These are phyloP conservation scores for Ormosia semicastrata DNA, from an alignment of 306 rosid genomes.

Conservation along the genomic window DNA sequence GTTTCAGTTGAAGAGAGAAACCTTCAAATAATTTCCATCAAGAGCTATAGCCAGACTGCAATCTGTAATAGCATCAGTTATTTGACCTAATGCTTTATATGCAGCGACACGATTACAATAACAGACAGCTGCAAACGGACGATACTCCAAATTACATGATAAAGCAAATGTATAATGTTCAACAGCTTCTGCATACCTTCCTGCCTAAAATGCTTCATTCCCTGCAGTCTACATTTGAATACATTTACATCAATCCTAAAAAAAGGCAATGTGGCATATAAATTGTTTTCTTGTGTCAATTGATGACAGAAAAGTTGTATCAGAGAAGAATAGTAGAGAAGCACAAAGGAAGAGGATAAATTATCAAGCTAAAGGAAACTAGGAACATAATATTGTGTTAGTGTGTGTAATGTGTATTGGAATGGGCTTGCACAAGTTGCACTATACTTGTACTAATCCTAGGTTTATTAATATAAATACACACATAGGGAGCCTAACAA, in stretches of 20 bases:
- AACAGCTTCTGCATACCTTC: slow-evolving; percentile 80
- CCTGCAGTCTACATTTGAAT: slow-evolving; percentile 72
- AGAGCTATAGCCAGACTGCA: slow-evolving; percentile 96
- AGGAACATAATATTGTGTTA: background rate
- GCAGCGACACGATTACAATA: slow-evolving; percentile 98
- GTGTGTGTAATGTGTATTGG: background rate
- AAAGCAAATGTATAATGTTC: slow-evolving; percentile 81
- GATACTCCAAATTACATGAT: slow-evolving; percentile 80
- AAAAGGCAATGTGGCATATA: background rate
- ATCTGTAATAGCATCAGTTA: slow-evolving; percentile 90
- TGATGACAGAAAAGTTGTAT: background rate
- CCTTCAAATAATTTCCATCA: slow-evolving; percentile 88
- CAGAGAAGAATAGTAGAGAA: background rate
- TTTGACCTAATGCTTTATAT: slow-evolving; percentile 85
- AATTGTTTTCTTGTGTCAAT: background rate
- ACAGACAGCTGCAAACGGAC: slow-evolving; percentile 86
- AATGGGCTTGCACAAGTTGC: slow-evolving; percentile 3
- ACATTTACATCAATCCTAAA: slow-evolving; percentile 19
- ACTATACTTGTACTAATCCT: background rate
- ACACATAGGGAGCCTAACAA: background rate
- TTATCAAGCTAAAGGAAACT: background rate
- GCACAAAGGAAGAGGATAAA: background rate
- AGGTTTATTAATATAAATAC: background rate
- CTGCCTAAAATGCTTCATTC: slow-evolving; percentile 94
- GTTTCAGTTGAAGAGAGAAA: slow-evolving; percentile 38